Evolutionary conservation across 2,329 filamentous ascomycete species (phyloP).

Genomic region (Seiridium cupressi): DNA sequence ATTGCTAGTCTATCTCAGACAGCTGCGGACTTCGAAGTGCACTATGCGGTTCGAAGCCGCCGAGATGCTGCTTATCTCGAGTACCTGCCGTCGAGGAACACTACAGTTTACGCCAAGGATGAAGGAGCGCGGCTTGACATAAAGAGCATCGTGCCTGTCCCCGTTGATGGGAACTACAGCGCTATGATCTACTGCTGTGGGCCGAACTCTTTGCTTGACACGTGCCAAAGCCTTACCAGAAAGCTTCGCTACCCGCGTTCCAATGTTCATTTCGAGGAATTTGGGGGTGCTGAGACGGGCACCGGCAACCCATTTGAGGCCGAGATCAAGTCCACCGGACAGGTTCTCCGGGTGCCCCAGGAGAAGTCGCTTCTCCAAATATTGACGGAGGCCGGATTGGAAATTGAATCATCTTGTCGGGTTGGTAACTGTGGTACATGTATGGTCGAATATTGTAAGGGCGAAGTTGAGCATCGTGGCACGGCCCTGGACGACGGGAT

Average conservation of each 20-base stretch:
- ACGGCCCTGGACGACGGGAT: conserved; percentile 25
- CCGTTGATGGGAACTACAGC: conserved; percentile 16
- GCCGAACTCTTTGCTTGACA: conserved; percentile 20
- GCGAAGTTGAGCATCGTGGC: conserved; percentile 25
- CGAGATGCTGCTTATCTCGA: conserved; percentile 26
- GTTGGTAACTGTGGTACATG: conserved; percentile 30
- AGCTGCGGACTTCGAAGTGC: conserved; percentile 20
- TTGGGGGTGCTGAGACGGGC: conserved; percentile 21
- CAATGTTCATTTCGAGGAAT: conserved; percentile 26
- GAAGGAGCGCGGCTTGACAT: conserved; percentile 21
- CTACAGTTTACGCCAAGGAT: conserved; percentile 23
- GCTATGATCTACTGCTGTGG: conserved; percentile 31
- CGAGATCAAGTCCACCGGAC: conserved; percentile 20
- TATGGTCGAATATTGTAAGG: conserved; percentile 26
- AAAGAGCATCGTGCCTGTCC: conserved; percentile 35
- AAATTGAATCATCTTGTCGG: conserved; percentile 28
- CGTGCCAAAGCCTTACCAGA: conserved; percentile 15
- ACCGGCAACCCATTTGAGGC: conserved; percentile 29
- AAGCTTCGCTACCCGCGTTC: conserved; percentile 22
- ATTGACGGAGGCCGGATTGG: conserved; percentile 29
- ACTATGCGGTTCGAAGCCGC: conserved; percentile 26
- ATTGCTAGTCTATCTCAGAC: conserved; percentile 16
- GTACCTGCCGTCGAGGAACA: conserved; percentile 18
- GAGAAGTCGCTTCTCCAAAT: conserved; percentile 29
- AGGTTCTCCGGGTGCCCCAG: conserved; percentile 21